Conservation (phyloP, 306 rosid species). For the Medicago lupulina region DNA sequence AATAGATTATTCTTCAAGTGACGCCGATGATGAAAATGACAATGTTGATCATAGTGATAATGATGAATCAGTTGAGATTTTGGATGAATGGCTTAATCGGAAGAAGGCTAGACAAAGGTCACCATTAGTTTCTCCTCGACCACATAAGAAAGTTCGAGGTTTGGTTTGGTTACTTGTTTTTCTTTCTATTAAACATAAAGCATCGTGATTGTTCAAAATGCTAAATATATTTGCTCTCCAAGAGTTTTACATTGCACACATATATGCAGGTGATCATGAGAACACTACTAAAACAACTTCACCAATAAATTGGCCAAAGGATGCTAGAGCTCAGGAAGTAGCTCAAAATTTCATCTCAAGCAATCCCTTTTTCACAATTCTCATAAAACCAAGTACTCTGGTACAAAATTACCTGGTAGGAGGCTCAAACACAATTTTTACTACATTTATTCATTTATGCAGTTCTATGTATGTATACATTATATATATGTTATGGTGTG, state of each 20-base stretch:
- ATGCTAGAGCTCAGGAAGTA: not conserved
- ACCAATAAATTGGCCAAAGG: slow-evolving; percentile 27
- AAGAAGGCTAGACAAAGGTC: not conserved
- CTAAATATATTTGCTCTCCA: no score
- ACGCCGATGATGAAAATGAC: not conserved
- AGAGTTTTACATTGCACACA: not conserved
- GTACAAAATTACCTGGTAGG: not conserved
- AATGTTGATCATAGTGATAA: not conserved
- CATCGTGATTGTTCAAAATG: no score
- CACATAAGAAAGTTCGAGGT: not conserved
- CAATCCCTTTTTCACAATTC: slow-evolving; percentile 33
- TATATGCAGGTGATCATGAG: not conserved
- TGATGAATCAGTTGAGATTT: not conserved
- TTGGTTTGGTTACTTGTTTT: not conserved
- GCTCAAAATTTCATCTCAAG: slow-evolving; percentile 1
- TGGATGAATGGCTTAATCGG: not conserved
- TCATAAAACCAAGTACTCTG: not conserved
- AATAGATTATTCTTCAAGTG: not conserved
- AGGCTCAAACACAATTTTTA: not conserved
- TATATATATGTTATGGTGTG: no score
- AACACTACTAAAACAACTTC: not conserved
- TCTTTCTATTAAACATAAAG: no score
- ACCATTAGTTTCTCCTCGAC: not conserved
- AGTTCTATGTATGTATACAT: no score
- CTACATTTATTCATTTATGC: not conserved